Conservation (phyloP, 2,329 filamentous ascomycete genomes). For the Monosporascus sp. region DNA sequence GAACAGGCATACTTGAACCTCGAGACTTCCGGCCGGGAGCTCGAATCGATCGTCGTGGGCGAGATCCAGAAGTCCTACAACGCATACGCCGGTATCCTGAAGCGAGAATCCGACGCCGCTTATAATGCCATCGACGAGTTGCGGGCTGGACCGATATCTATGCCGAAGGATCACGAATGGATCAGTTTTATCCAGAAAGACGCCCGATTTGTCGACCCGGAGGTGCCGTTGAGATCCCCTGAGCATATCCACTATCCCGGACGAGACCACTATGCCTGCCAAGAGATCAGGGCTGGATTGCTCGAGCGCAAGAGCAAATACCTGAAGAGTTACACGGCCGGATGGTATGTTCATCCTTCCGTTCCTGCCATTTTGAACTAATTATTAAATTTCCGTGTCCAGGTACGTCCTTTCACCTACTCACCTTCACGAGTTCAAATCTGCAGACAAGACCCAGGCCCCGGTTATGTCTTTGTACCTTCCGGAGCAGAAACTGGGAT, state of each 20-base stretch:
- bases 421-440: slow-evolving; percentile 97
- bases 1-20: slow-evolving; percentile 84
- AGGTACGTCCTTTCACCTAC: slow-evolving; percentile 96
- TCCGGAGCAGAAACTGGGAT: slow-evolving; percentile 90
- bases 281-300: slow-evolving; percentile 84
- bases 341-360: slow-evolving; percentile 57
- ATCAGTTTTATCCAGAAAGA: slow-evolving; percentile 72
- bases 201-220: slow-evolving; percentile 81
- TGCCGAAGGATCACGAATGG: slow-evolving; percentile 95
- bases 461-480: slow-evolving; percentile 96
- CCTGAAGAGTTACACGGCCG: slow-evolving; percentile 91
- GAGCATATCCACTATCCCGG: slow-evolving; percentile 89
- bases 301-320: slow-evolving; percentile 98
- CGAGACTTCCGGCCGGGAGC: slow-evolving; percentile 86
- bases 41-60: slow-evolving; percentile 93
- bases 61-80: slow-evolving; percentile 99
- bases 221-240: slow-evolving; percentile 67
- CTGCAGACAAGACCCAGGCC: slow-evolving; percentile 84
- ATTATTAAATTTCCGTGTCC: slow-evolving; percentile 14
- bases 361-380: background rate
- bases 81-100: slow-evolving; percentile 84
- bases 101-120: slow-evolving; percentile 80
- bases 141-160: slow-evolving; percentile 77
- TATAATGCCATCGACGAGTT: slow-evolving; percentile 76
- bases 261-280: slow-evolving; percentile 72